phyloP scores from a whole-genome alignment of 2,329 filamentous ascomycete genomes.

The Aspergillus fumigatiaffinis region DNA sequence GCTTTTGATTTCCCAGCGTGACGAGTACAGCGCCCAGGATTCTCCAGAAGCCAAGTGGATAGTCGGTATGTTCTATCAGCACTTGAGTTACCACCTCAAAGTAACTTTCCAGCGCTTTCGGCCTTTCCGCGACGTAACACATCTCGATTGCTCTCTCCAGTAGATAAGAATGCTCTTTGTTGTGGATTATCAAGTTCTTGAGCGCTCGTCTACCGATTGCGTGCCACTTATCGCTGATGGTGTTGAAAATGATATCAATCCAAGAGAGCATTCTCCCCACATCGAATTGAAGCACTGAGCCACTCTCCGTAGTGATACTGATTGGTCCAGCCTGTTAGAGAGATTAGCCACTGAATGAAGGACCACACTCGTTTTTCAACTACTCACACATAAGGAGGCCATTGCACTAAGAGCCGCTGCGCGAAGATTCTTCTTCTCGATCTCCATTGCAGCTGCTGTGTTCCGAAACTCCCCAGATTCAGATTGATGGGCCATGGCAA shows the following conservation, averaged over 20 bases:
- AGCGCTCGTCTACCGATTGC: slow-evolving; percentile 82
- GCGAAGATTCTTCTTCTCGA: slow-evolving; percentile 88
- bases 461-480: slow-evolving; percentile 70
- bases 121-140: slow-evolving; percentile 77
- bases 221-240: slow-evolving; percentile 86
- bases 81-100: slow-evolving; percentile 90
- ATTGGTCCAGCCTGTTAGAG: slow-evolving; percentile 59
- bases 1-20: slow-evolving; percentile 87
- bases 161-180: slow-evolving; percentile 79
- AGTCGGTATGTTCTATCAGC: slow-evolving; percentile 75
- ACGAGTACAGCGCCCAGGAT: slow-evolving; percentile 83
- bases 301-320: slow-evolving; percentile 81
- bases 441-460: slow-evolving; percentile 86
- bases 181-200: slow-evolving; percentile 85
- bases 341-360: slow-evolving; percentile 10
- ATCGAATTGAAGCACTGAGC: slow-evolving; percentile 85
- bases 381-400: slow-evolving; percentile 82
- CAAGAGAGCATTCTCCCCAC: slow-evolving; percentile 88
- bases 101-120: slow-evolving; percentile 89
- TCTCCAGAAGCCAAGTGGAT: slow-evolving; percentile 85
- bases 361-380: slow-evolving; percentile 24
- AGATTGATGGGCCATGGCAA: slow-evolving; percentile 72
- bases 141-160: slow-evolving; percentile 86
- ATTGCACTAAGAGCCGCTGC: slow-evolving; percentile 91
- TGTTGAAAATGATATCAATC: slow-evolving; percentile 93